These are phyloP conservation scores for Picochlorum sp. DNA, from an alignment of 139 green algal genomes.

Conservation along the genomic window DNA sequence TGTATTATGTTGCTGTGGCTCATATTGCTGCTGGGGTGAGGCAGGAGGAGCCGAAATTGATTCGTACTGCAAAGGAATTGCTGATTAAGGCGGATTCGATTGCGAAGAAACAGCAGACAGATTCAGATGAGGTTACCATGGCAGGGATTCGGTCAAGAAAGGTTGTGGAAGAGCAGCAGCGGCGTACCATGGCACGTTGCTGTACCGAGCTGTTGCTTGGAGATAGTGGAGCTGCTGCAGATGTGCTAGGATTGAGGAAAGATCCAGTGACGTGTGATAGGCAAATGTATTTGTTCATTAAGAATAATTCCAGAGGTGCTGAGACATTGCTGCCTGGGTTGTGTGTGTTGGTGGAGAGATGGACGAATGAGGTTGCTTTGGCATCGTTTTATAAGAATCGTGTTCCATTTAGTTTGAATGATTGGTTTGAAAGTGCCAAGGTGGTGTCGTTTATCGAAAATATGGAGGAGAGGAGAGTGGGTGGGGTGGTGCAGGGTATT, in stretches of 20 bases:
- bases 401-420: slow-evolving; percentile 20
- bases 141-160: background rate
- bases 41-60: background rate
- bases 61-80: slow-evolving; percentile 14
- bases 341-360: slow-evolving; percentile 29
- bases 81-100: slow-evolving; percentile 6
- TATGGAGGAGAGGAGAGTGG: background rate
- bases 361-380: slow-evolving; percentile 32
- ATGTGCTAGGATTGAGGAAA: slow-evolving; percentile 18
- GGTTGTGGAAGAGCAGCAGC: slow-evolving; percentile 21
- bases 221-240: slow-evolving; percentile 15
- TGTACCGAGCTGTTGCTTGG: slow-evolving; percentile 35
- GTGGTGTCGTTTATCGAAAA: slow-evolving; percentile 4
- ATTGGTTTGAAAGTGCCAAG: slow-evolving; percentile 18
- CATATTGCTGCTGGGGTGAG: slow-evolving; percentile 20
- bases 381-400: slow-evolving; percentile 6
- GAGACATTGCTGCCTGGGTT: slow-evolving; percentile 31
- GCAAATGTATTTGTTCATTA: slow-evolving; percentile 23
- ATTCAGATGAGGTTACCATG: background rate
- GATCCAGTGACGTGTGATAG: slow-evolving; percentile 20
- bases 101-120: background rate
- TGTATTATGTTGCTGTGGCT: slow-evolving; percentile 29
- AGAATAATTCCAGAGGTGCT: slow-evolving; percentile 17
- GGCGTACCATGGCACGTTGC: slow-evolving; percentile 16
- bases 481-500: background rate